Evolutionary conservation across 1,284 basidiomycete species (phyloP).

Genomic region (Cystobasidium slooffiae): DNA sequence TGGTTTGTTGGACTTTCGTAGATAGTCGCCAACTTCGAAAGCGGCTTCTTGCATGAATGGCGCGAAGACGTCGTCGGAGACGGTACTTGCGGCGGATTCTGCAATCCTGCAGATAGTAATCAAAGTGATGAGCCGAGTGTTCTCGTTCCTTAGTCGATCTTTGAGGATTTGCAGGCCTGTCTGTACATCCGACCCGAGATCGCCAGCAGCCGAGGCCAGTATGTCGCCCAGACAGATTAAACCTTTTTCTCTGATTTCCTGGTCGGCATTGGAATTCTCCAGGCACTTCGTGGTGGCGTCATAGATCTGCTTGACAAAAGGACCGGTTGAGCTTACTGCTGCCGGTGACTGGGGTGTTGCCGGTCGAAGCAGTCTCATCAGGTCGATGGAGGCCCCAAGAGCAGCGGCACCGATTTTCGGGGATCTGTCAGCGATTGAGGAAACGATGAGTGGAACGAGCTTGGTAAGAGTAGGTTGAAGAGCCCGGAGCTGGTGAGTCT

Average conservation of each 20-base stretch:
- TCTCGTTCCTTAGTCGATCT: slow-evolving; percentile 68
- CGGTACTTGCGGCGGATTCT: slow-evolving; percentile 56
- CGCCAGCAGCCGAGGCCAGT: slow-evolving; percentile 81
- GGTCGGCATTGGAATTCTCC: slow-evolving; percentile 80
- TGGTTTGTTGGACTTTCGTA: slow-evolving; percentile 77
- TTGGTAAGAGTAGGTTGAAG: slow-evolving; percentile 68
- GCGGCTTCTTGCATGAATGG: slow-evolving; percentile 78
- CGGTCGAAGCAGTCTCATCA: slow-evolving; percentile 57
- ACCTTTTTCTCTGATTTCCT: slow-evolving; percentile 82
- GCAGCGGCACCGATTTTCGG: slow-evolving; percentile 69
- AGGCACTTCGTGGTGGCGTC: slow-evolving; percentile 73
- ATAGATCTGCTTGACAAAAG: slow-evolving; percentile 72
- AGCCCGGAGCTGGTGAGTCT: slow-evolving; percentile 71
- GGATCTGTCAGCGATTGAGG: slow-evolving; percentile 65
- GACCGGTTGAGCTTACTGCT: slow-evolving; percentile 64
- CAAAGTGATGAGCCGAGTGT: slow-evolving; percentile 61
- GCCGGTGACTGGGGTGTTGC: slow-evolving; percentile 60
- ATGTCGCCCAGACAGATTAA: slow-evolving; percentile 83
- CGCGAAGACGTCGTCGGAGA: slow-evolving; percentile 62
- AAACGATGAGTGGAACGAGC: slow-evolving; percentile 74
- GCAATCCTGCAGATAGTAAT: slow-evolving; percentile 60
- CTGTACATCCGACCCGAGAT: slow-evolving; percentile 58
- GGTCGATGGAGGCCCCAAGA: slow-evolving; percentile 64
- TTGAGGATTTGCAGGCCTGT: slow-evolving; percentile 69
- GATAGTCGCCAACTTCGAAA: slow-evolving; percentile 74